These are phyloP conservation scores for Boletus rubroflammeus DNA, from an alignment of 768 basidiomycete species.

Conservation along the genomic window DNA sequence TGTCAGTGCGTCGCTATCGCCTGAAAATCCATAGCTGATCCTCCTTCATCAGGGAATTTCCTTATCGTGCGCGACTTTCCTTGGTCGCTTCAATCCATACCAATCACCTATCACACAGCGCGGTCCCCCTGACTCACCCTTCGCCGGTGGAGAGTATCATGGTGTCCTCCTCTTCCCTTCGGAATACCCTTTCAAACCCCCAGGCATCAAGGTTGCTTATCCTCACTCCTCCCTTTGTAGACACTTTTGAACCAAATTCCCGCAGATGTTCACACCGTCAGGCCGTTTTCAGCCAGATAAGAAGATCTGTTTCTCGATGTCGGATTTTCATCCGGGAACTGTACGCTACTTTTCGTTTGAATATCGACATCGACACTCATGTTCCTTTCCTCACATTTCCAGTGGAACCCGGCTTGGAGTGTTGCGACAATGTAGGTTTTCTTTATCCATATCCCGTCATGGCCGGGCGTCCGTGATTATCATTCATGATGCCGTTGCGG, in stretches of 20 bases:
- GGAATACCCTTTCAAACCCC: conserved; percentile 96
- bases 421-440: conserved; percentile 83
- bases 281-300: conserved; percentile 88
- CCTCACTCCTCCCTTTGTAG: conserved; percentile 1
- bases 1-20: conserved; percentile 52
- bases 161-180: conserved; percentile 88
- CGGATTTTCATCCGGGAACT: conserved; percentile 87
- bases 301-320: conserved; percentile 99
- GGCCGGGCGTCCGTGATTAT: conserved; percentile 7
- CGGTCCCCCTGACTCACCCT: conserved; percentile 92
- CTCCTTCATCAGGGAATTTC: conserved; percentile 74
- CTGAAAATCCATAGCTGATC: conserved; percentile 10
- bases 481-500: conserved; percentile 15
- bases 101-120: conserved; percentile 46
- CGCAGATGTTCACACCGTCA: conserved; percentile 85
- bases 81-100: background rate
- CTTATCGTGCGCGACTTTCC: conserved; percentile 64
- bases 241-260: conserved; percentile 4
- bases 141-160: conserved; percentile 89
- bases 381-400: background rate
- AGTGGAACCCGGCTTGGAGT: conserved; percentile 98
- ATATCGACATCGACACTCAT: conserved; percentile 1
- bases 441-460: conserved; percentile 1
- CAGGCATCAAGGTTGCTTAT: conserved; percentile 83
- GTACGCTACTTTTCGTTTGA: conserved; percentile 44